phyloP scores from a whole-genome alignment of 345 rosid genomes.

The Sisymbrium irio region DNA sequence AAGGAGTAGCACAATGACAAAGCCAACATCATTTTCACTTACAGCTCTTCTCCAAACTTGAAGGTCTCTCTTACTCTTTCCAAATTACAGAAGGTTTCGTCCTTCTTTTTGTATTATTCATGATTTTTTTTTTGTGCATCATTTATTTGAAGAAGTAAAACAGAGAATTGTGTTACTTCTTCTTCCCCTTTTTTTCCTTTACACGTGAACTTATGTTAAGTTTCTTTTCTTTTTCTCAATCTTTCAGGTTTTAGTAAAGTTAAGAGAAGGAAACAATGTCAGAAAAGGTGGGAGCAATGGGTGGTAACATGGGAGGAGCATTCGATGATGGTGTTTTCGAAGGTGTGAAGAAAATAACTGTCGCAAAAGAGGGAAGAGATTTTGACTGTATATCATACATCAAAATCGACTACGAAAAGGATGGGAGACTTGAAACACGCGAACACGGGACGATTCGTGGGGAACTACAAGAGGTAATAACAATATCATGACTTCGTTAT shows the following conservation, averaged over 20 bases:
- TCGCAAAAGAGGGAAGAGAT: not conserved
- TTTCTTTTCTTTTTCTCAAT: not conserved
- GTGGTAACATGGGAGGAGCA: not conserved
- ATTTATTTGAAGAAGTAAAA: too few relatives aligned
- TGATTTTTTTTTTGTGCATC: too few relatives aligned
- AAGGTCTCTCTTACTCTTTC: too few relatives aligned
- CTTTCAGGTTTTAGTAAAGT: not conserved
- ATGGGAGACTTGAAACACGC: not conserved
- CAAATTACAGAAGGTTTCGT: too few relatives aligned
- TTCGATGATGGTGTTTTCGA: conserved; percentile 27
- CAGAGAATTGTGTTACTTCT: too few relatives aligned
- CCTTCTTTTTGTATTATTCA: too few relatives aligned
- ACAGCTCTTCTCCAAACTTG: too few relatives aligned
- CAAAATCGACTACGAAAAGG: not conserved
- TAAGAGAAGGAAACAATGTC: not conserved
- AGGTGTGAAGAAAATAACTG: not conserved
- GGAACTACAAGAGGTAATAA: not conserved
- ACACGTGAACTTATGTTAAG: too few relatives aligned
- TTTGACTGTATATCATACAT: not conserved
- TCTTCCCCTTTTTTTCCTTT: too few relatives aligned
- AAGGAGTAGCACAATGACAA: too few relatives aligned
- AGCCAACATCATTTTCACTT: too few relatives aligned
- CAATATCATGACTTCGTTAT: not conserved
- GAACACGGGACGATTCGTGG: not conserved
- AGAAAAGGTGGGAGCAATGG: not conserved